Percentiles rank a stretch among this genome's conserved stretches.
These are phyloP conservation scores for Solanum piurae DNA, from an alignment of 257 asterid genomes.

Conservation along the genomic window DNA sequence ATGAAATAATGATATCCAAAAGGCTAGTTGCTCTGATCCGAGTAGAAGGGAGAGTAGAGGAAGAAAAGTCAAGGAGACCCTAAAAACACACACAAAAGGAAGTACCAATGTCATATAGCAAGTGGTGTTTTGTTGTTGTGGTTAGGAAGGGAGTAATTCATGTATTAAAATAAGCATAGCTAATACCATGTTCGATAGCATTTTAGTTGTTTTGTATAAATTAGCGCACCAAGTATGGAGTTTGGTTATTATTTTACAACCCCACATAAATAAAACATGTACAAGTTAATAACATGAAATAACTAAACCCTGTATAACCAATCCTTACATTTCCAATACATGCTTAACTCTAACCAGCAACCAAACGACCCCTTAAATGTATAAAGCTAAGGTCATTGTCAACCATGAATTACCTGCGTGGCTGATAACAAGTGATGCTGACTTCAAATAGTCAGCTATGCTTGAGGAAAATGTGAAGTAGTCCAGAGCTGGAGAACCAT, in stretches of 20 bases:
- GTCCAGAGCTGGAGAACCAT: constrained; percentile 52
- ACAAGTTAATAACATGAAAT: not conserved
- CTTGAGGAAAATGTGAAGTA: constrained; percentile 85
- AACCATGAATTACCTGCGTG: constrained; percentile 62
- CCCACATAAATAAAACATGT: not conserved
- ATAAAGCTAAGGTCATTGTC: not conserved
- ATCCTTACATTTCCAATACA: not conserved
- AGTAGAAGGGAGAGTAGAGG: not conserved
- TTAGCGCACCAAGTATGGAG: not conserved
- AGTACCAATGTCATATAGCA: not conserved
- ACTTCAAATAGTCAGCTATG: constrained; percentile 72
- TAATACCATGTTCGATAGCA: not conserved
- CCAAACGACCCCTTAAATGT: not conserved
- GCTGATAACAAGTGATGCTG: constrained; percentile 86
- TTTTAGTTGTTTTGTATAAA: not conserved
- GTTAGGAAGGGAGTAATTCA: not conserved
- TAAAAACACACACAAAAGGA: not conserved
- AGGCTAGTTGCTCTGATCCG: not conserved
- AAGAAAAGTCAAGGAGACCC: not conserved
- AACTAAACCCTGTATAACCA: not conserved
- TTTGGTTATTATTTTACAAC: not conserved
- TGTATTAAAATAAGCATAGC: not conserved
- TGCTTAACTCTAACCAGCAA: not conserved
- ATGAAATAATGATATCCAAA: not conserved
- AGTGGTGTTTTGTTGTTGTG: not conserved